Base-by-base conservation (phyloP, 179 eudicot genomes). In the Dionaea muscipula region DNA sequence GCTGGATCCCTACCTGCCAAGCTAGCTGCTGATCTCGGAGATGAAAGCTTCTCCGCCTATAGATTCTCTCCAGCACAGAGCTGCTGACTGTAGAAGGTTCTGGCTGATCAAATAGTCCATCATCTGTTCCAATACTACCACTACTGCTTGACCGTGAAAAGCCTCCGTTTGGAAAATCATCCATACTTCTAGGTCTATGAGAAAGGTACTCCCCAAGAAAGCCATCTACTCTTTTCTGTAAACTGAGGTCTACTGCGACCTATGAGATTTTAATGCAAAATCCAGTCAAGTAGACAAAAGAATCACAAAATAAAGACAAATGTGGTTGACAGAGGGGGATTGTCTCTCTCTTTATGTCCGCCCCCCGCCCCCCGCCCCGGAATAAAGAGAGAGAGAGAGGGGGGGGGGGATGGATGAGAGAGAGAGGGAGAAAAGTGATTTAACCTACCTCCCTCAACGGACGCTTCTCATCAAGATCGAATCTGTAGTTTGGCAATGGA, bases 1-100 rank as follows among this genome's bases (percentile, higher is more conserved):
- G n/a, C n/a, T n/a, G n/a, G n/a, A n/a, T n/a, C n/a, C 68, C 57
- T 70, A 87, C 96, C 96, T 88, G 88, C 95, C 95, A 88, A 63
- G 73, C 60, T 57, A 64, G 75, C 71, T 85, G 96, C 73, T 82
- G 81, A 21, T 67, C 77, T 58, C 43, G 77, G 71, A 88, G 74
- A 62, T 81, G 91, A 64, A 70, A 25, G 69, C 82, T 75, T 75
- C 73, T 75, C 59, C 78, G 64, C 70, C 74, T 75, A 17, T 54
- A 23, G 21, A 81, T 65, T 63, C 76, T 73, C 59, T 82, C 91
- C 72, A 72, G 65, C 27, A 72, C 73, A 66, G 77, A 68, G 68
- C 72, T 81, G 63, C 68, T 76, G 44, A 66, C 65, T 57, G 67
- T 75, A 43, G 65, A 62, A 59, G 88, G 71, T 55, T 81, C 96